phyloP scores from a whole-genome alignment of 768 basidiomycete genomes.

The Rhizopogon salebrosus region DNA sequence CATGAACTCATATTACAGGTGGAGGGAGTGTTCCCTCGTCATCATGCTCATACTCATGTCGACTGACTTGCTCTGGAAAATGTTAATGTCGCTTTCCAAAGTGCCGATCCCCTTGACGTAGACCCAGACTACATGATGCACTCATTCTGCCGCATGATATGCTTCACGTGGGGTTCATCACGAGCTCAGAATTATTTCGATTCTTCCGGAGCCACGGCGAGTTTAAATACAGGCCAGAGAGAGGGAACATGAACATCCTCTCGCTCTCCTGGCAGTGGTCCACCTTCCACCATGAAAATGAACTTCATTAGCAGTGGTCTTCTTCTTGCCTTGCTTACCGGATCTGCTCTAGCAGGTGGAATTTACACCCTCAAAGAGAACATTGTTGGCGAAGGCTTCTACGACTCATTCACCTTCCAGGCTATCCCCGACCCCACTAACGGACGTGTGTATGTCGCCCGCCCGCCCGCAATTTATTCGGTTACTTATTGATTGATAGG shows the following conservation, averaged over 20 bases:
- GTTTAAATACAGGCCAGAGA: slow-evolving; percentile 13
- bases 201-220: not conserved
- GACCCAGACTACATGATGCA: not conserved
- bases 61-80: not conserved
- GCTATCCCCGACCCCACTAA: slow-evolving; percentile 31
- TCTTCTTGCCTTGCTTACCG: slow-evolving; percentile 8
- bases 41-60: not conserved
- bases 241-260: not conserved
- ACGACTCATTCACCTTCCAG: slow-evolving; percentile 26
- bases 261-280: not conserved
- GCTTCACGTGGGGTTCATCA: not conserved
- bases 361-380: slow-evolving; percentile 22
- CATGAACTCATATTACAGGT: not conserved
- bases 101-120: not conserved
- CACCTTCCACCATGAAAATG: slow-evolving; percentile 13
- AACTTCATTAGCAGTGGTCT: slow-evolving; percentile 1
- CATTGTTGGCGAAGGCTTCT: slow-evolving; percentile 27
- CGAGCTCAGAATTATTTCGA: slow-evolving; percentile 1
- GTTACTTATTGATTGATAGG: slow-evolving; percentile 8
- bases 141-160: slow-evolving; percentile 5
- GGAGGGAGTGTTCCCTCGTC: not conserved
- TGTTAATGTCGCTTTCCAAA: not conserved
- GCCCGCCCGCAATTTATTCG: not conserved
- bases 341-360: slow-evolving; percentile 14
- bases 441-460: slow-evolving; percentile 29